Evolutionary conservation across 2,329 filamentous ascomycete species (phyloP), one percentile per base, ranked within the genome.

Genomic region (Aspergillus thermomutatus): DNA sequence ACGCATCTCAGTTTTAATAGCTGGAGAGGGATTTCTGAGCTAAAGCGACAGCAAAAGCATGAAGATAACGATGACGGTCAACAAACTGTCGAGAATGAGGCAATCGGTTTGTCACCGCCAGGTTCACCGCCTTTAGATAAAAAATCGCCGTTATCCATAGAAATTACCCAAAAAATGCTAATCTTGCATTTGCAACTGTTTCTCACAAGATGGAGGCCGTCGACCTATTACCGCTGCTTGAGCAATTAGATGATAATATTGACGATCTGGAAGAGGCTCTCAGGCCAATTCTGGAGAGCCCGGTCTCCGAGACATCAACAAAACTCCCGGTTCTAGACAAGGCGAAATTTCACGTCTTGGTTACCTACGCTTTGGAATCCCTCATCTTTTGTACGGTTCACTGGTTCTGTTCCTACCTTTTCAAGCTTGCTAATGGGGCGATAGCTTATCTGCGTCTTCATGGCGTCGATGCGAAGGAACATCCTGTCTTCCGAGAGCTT

Each of bases 241-340:
- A 89, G 66, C 83, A 87, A 71, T 85, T 97, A 52, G 87, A 91
- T 63, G 83, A 85, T 64, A 86, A 92, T 71, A 84, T 97, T 51
- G 90, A 95, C 75, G 84, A 87, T 54, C 82, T 97, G 49, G 86
- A 95, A 70, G 83, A 87, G 37, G 81, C 84, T 3, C 80, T 97
- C 27, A 77, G 84, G 60, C 91, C 93, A n/a, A 78, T 97, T 5
- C 77, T 96, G 26, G 79, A 81, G 37, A 81, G 82, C 50, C 74
- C 83, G 1, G 77, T 97, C 46, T 79, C 85, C 51, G 84, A 87
- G 43, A 83, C 85, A 55, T 86, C 91, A 4, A 87, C 86, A 54
- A 91, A 91, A 70, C 81, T 97, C 27, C 92, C 93, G 1, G 82
- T 97, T n/a, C 82, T 99, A 59, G 93, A 97, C 79, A 92, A 91